phyloP scores from a whole-genome alignment of 2,329 filamentous ascomycete species.

The Rhynchosporium graminicola region DNA sequence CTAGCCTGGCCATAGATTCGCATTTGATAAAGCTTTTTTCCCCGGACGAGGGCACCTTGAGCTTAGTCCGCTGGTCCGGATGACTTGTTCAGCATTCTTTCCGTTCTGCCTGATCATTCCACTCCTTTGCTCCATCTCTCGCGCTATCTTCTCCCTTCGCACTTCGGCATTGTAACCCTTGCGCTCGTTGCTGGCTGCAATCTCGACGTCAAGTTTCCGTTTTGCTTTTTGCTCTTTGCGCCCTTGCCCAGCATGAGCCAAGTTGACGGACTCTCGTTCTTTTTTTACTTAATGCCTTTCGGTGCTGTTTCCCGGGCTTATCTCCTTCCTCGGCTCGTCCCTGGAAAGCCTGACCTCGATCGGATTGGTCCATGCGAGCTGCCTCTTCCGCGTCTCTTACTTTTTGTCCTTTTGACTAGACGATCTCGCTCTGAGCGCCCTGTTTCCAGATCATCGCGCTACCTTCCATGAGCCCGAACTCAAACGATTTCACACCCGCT shows the following conservation, averaged over 20 bases:
- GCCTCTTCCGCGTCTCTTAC: constrained; percentile 10
- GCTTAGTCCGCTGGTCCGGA: constrained; percentile 19
- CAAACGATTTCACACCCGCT: neutral
- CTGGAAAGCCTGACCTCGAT: constrained; percentile 22
- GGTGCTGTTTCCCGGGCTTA: constrained; percentile 12
- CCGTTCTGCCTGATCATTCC: constrained; percentile 27
- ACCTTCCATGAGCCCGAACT: neutral
- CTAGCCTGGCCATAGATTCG: constrained; percentile 30
- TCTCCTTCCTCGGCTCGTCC: constrained; percentile 16
- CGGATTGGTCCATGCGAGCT: neutral
- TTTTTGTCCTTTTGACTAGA: constrained; percentile 11
- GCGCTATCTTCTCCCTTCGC: constrained; percentile 19
- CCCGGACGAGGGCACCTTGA: constrained; percentile 14
- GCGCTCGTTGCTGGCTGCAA: constrained; percentile 23
- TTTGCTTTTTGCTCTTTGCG: constrained; percentile 21
- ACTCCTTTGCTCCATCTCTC: constrained; percentile 20
- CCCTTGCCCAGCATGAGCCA: constrained; percentile 14
- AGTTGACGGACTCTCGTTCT: constrained; percentile 16
- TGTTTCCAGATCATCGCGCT: neutral
- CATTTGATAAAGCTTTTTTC: constrained; percentile 7
- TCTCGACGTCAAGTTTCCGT: constrained; percentile 13
- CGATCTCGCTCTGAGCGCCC: constrained; percentile 15
- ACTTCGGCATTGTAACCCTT: constrained; percentile 28
- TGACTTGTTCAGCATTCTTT: constrained; percentile 24
- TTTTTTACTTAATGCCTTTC: constrained; percentile 17